Evolutionary conservation across 2,329 filamentous ascomycete species (phyloP).

Genomic region (Penicillium nordicum): DNA sequence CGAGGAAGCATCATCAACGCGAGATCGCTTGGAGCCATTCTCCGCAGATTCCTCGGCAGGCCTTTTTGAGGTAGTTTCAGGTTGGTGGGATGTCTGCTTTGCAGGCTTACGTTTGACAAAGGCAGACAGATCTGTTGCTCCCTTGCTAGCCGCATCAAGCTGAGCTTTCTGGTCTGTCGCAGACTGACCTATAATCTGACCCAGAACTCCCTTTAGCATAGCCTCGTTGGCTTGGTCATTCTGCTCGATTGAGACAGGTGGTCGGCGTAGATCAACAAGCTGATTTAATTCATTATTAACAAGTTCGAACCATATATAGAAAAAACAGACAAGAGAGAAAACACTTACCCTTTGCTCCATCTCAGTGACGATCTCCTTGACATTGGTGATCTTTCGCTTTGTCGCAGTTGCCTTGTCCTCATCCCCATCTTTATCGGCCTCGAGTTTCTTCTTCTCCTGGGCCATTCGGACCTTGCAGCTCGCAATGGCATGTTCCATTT

Average conservation of each 20-base stretch:
- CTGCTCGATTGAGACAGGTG: constrained; percentile 49
- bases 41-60: constrained; percentile 24
- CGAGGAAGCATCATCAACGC: constrained; percentile 18
- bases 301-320: constrained; percentile 5
- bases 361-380: constrained; percentile 59
- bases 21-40: constrained; percentile 26
- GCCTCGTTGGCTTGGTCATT: constrained; percentile 35
- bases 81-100: constrained; percentile 11
- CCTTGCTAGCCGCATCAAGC: constrained; percentile 53
- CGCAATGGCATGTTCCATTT: constrained; percentile 61
- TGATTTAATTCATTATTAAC: constrained; percentile 29
- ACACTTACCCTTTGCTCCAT: constrained; percentile 56
- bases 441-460: constrained; percentile 50
- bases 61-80: constrained; percentile 27
- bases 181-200: constrained; percentile 55
- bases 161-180: constrained; percentile 51
- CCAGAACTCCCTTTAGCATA: constrained; percentile 56
- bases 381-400: constrained; percentile 53
- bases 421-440: constrained; percentile 36
- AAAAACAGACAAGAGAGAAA: not conserved
- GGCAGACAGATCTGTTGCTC: constrained; percentile 58
- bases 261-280: constrained; percentile 56
- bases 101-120: constrained; percentile 55
- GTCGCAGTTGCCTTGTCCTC: constrained; percentile 40
- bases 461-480: constrained; percentile 54